Conservation (phyloP, 2,329 filamentous ascomycete genomes). For the Ramularia collo-cygni region DNA sequence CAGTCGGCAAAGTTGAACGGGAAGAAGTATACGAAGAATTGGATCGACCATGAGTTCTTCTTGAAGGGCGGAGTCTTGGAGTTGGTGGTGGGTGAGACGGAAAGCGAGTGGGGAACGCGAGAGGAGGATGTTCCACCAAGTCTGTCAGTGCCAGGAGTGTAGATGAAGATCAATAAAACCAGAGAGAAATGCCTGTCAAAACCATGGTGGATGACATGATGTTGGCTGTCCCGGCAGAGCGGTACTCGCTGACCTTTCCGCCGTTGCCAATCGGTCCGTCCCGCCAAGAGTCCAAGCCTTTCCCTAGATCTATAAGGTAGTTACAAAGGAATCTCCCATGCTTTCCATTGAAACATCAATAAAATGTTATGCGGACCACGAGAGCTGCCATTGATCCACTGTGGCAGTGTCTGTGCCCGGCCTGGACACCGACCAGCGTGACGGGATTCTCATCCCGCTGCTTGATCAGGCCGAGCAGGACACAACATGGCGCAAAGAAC, state of each 20-base stretch:
- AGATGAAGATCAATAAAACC: too few relatives aligned
- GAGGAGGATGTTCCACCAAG: conserved; percentile 45
- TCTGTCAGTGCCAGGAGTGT: conserved; percentile 21
- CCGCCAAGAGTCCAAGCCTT: too few relatives aligned
- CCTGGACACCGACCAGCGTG: conserved; percentile 22
- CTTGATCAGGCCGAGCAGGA: conserved; percentile 12
- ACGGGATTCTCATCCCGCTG: conserved; percentile 9
- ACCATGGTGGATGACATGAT: too few relatives aligned
- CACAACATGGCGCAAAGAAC: conserved; percentile 1
- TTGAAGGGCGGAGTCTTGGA: conserved; percentile 56
- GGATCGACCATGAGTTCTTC: conserved; percentile 62
- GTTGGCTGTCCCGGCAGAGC: too few relatives aligned
- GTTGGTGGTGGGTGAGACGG: conserved; percentile 52
- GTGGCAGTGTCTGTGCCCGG: conserved; percentile 58
- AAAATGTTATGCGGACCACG: conserved; percentile 29
- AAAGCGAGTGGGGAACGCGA: conserved; percentile 42
- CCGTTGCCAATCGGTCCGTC: too few relatives aligned
- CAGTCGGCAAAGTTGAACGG: conserved; percentile 63
- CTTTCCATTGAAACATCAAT: too few relatives aligned
- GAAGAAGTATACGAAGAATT: conserved; percentile 53
- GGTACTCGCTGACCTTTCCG: too few relatives aligned
- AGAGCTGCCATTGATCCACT: conserved; percentile 49
- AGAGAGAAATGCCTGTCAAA: too few relatives aligned
- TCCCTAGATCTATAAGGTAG: too few relatives aligned
- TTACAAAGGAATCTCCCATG: too few relatives aligned